A percentile compares a stretch with the other conserved stretches of the same genome.
phyloP scores from a whole-genome alignment of 2,329 filamentous ascomycete species.

The Calonectria crousiana region DNA sequence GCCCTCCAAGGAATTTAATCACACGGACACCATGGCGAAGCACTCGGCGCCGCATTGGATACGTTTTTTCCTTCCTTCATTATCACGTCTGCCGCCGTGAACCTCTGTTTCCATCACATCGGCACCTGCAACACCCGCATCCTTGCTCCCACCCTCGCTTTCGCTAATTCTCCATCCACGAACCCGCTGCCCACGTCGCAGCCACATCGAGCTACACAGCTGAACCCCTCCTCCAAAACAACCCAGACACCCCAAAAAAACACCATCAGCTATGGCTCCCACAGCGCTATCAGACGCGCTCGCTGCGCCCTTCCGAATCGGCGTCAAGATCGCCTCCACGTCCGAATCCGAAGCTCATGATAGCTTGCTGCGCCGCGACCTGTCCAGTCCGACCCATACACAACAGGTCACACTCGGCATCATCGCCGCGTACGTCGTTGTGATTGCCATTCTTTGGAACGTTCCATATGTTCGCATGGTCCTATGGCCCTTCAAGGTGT shows the following conservation, averaged over 20 bases:
- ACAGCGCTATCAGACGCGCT: slow-evolving; percentile 30
- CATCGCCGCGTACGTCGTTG: slow-evolving; percentile 78
- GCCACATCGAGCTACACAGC: neutral
- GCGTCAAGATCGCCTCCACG: slow-evolving; percentile 24
- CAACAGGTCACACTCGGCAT: slow-evolving; percentile 79
- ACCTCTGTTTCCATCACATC: neutral
- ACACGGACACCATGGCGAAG: slow-evolving; percentile 41
- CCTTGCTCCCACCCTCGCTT: neutral
- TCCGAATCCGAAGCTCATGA: slow-evolving; percentile 29
- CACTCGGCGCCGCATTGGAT: slow-evolving; percentile 16
- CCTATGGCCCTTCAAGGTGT: slow-evolving; percentile 85
- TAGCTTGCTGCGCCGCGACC: slow-evolving; percentile 61
- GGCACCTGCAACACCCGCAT: neutral
- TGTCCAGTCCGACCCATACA: slow-evolving; percentile 72
- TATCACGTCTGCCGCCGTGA: slow-evolving; percentile 10
- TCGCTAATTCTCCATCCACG: neutral
- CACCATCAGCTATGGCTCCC: slow-evolving; percentile 33
- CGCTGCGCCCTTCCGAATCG: slow-evolving; percentile 31
- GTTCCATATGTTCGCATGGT: slow-evolving; percentile 80
- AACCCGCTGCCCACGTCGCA: neutral
- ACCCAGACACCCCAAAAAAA: neutral
- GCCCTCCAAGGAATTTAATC: slow-evolving; percentile 32
- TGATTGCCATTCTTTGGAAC: slow-evolving; percentile 84
- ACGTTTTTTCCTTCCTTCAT: slow-evolving; percentile 24
- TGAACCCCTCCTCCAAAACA: neutral